Evolutionary conservation across 2,329 filamentous ascomycete genomes (phyloP).

Genomic region (Ceratocystis destructans): DNA sequence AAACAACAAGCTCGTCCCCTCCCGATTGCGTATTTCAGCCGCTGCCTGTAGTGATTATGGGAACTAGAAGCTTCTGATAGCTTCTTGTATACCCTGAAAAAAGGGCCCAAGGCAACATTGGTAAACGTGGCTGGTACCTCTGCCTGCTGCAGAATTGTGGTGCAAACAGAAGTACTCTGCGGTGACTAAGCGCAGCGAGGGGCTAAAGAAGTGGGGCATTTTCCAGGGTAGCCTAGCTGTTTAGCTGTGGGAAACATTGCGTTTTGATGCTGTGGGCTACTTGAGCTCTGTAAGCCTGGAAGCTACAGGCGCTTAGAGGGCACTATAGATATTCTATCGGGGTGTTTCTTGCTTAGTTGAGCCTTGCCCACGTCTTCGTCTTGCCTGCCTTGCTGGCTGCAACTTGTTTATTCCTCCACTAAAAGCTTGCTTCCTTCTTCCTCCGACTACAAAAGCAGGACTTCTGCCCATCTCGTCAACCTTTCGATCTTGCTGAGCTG

Average conservation of each 20-base stretch:
- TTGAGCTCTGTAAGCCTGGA: too few species aligned
- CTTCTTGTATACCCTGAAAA: not conserved
- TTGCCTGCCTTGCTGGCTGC: conserved; percentile 6
- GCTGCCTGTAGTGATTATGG: conserved; percentile 10
- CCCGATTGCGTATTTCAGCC: conserved; percentile 15
- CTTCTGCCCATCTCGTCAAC: not conserved
- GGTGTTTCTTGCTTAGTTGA: too few species aligned
- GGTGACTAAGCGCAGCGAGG: conserved; percentile 17
- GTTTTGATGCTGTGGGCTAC: too few species aligned
- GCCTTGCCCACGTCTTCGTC: not conserved
- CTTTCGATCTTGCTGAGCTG: not conserved
- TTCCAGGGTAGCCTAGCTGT: not conserved
- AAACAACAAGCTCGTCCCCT: not conserved
- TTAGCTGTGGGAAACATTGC: too few species aligned
- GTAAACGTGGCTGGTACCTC: conserved; percentile 16
- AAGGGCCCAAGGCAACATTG: not conserved
- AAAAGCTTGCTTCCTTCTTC: not conserved
- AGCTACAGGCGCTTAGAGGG: too few species aligned
- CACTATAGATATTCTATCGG: too few species aligned
- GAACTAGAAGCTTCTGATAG: conserved; percentile 18
- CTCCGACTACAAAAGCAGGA: not conserved
- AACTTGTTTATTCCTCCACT: not conserved
- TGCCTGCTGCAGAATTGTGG: not conserved
- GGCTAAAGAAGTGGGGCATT: conserved; percentile 14
- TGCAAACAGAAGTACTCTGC: not conserved